Base-by-base conservation (phyloP, 768 basidiomycete genomes). In the Neoboletus subvelutipes region DNA sequence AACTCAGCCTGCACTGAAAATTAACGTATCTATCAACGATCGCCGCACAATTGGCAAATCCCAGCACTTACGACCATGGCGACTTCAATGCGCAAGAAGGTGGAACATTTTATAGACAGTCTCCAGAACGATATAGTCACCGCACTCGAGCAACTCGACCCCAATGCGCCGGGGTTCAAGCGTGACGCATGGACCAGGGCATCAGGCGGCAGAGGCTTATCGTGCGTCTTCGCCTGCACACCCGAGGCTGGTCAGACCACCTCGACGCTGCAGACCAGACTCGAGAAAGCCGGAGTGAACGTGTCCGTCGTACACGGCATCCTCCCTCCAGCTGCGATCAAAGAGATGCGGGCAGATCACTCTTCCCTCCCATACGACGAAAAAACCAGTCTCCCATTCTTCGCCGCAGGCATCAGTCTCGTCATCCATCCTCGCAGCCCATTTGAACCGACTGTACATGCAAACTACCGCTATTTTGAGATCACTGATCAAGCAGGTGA, bases 381-480 rank as follows among this genome's bases (percentile, higher is more conserved):
- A 49, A 76, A 80, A 18, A 76, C 78, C 8, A 83, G 85, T 39
- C 78, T 97, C 15, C 96, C 95, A 0, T 99, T 94, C 80, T 95
- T 94, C 66, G 95, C 91, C 15, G 90, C 90, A 0, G 96, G 97
- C 0, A 78, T 98, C 66, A 92, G 89, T 63, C 82, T 98, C 67
- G 93, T 99, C 64, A 80, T 98, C 18, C 96, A 99, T 71, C 96
- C 96, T 0, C 82, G 87, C 52, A 97, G 94, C 75, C 97, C 96
- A 4, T 85, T 92, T 66, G 88, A 91, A 17, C 94, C 97, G 10
- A 98, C 96, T 22, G 87, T 93, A 7, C 96, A 99, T 71, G 85
- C 91, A 56, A 99, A 99, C 72, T 97, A 95, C 66, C 91, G 97
- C 53, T 98, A 98, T 74, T 99, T 99, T 68, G 96, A 98, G 73